Conservation (phyloP, 495 filamentous ascomycete species). For the Trichoderma gamsii region DNA sequence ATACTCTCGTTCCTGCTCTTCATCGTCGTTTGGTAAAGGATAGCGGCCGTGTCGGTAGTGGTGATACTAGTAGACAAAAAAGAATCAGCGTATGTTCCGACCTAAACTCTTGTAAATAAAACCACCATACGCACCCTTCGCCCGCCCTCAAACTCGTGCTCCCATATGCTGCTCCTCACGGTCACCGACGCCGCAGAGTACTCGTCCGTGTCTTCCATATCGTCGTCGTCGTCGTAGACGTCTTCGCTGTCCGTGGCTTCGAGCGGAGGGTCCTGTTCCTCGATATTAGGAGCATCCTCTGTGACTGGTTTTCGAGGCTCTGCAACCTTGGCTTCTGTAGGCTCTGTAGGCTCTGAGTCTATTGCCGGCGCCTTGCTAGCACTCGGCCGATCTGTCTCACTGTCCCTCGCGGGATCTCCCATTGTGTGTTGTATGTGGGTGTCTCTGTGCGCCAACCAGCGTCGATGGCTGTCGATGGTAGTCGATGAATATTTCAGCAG, state of each 20-base stretch:
- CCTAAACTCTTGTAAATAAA: not conserved
- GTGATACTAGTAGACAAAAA: slow-evolving; percentile 20
- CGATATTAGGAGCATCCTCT: slow-evolving; percentile 8
- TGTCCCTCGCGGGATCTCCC: not conserved
- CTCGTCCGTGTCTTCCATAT: not conserved
- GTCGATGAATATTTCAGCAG: no score
- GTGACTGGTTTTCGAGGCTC: not conserved
- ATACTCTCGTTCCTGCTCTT: slow-evolving; percentile 55
- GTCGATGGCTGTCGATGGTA: not conserved
- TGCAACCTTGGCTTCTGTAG: slow-evolving; percentile 1
- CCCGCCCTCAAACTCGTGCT: slow-evolving; percentile 5
- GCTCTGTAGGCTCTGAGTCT: not conserved
- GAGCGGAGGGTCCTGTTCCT: slow-evolving; percentile 5
- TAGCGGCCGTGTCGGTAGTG: slow-evolving; percentile 48
- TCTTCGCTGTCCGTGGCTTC: not conserved
- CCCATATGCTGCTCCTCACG: slow-evolving; percentile 10
- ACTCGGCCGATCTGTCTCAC: not conserved
- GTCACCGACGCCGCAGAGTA: not conserved
- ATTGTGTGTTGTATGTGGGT: not conserved
- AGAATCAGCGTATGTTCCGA: not conserved
- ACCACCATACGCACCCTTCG: slow-evolving; percentile 3
- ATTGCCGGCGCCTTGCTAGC: not conserved
- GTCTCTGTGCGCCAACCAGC: not conserved
- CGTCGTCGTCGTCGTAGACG: not conserved
- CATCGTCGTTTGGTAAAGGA: slow-evolving; percentile 45